A percentile compares a stretch with the other conserved stretches of the same genome.
phyloP scores from a whole-genome alignment of 2,329 filamentous ascomycete species.

The Paecilomyces sp. region DNA sequence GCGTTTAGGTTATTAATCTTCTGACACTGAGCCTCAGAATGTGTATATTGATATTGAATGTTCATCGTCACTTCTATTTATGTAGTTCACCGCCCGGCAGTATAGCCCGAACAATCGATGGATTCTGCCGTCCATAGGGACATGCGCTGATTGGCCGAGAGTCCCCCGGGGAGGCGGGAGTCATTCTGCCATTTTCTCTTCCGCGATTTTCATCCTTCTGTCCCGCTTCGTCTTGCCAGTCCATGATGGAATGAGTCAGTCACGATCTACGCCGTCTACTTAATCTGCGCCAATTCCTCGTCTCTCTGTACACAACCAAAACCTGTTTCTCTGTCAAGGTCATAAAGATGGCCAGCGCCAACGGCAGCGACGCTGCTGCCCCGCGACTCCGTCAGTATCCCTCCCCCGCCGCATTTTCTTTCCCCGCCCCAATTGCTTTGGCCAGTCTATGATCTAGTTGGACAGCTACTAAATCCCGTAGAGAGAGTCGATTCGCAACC shows the following conservation, averaged over 20 bases:
- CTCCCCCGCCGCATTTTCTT: constrained; percentile 5
- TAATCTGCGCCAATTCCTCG: not conserved
- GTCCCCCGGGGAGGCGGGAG: not conserved
- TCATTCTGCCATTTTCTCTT: not conserved
- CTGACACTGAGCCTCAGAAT: too few species aligned
- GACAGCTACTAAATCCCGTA: constrained; percentile 49
- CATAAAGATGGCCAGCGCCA: constrained; percentile 1
- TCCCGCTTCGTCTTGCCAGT: not conserved
- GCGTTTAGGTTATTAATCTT: too few species aligned
- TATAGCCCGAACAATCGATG: not conserved
- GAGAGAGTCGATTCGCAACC: constrained; percentile 57
- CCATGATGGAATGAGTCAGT: not conserved
- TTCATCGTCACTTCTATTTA: too few species aligned
- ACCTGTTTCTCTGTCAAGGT: not conserved
- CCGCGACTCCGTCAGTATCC: constrained; percentile 32
- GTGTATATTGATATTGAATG: too few species aligned
- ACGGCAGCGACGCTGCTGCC: constrained; percentile 7
- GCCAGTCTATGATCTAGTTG: constrained; percentile 3
- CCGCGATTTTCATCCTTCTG: not conserved
- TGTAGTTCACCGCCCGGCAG: not conserved
- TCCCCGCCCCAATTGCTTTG: not conserved
- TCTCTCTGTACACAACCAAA: not conserved
- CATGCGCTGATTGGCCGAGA: not conserved
- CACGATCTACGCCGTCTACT: not conserved
- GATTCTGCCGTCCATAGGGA: not conserved